Conservation (phyloP, 805 yeast genomes). For the Millerozyma acaciae region DNA sequence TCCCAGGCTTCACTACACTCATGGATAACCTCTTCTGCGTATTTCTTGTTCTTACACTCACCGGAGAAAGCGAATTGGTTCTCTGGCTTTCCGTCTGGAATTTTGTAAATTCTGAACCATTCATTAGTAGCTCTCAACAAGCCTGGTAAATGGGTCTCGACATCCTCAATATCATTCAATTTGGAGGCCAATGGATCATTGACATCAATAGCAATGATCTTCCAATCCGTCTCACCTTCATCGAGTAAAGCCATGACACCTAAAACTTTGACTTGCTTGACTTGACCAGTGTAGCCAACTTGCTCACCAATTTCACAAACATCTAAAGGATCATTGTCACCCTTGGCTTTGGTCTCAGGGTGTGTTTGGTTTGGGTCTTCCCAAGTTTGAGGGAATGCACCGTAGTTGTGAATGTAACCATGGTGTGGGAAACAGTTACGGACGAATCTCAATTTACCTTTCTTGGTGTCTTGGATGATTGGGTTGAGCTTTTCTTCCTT, state of each 20-base stretch:
- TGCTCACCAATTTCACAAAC: slow-evolving; percentile 48
- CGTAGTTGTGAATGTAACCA: slow-evolving; percentile 97
- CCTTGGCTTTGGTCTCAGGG: slow-evolving; percentile 61
- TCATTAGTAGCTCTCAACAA: slow-evolving; percentile 60
- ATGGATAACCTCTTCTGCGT: slow-evolving; percentile 56
- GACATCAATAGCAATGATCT: slow-evolving; percentile 66
- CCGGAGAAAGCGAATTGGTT: slow-evolving; percentile 76
- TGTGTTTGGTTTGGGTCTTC: slow-evolving; percentile 63
- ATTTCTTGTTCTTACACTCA: slow-evolving; percentile 52
- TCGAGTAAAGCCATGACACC: slow-evolving; percentile 79
- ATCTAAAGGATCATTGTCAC: slow-evolving; percentile 95
- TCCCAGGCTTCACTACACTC: slow-evolving; percentile 73
- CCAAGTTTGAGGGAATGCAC: slow-evolving; percentile 97
- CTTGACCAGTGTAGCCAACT: slow-evolving; percentile 46
- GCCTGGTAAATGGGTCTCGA: slow-evolving; percentile 66
- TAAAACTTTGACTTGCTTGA: slow-evolving; percentile 62
- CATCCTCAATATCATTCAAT: slow-evolving; percentile 64
- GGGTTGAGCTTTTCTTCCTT: slow-evolving; percentile 86
- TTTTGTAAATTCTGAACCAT: slow-evolving; percentile 83
- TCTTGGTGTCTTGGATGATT: slow-evolving; percentile 94
- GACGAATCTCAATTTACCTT: slow-evolving; percentile 93
- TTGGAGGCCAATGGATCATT: slow-evolving; percentile 61
- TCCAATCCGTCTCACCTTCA: slow-evolving; percentile 98
- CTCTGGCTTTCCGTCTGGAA: slow-evolving; percentile 76
- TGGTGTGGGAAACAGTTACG: slow-evolving; percentile 98